Evolutionary conservation across 768 basidiomycete genomes (phyloP).

Genomic region (Psilocybe cyanescens): DNA sequence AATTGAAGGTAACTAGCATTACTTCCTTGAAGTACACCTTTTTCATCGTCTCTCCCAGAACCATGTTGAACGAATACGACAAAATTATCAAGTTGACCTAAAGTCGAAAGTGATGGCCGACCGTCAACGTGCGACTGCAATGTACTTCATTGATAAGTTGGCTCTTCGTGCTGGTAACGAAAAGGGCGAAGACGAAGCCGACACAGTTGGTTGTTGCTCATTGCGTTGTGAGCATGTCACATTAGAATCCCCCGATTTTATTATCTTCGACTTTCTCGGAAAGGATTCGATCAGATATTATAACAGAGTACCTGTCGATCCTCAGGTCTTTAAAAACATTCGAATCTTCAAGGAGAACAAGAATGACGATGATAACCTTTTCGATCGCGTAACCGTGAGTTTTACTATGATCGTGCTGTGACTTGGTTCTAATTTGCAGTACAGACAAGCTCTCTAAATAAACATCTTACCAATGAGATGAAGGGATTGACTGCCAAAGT

Average conservation of each 20-base stretch:
- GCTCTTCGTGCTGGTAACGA: conserved; percentile 99
- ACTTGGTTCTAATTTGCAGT: conserved; percentile 18
- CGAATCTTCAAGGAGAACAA: conserved; percentile 96
- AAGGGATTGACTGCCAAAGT: conserved; percentile 98
- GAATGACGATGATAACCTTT: conserved; percentile 83
- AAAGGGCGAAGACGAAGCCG: conserved; percentile 99
- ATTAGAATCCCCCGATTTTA: conserved; percentile 81
- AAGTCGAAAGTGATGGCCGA: conserved; percentile 92
- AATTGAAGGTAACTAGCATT: conserved; percentile 74
- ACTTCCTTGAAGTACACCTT: neutral
- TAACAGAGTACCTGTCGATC: conserved; percentile 86
- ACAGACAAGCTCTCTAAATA: conserved; percentile 86
- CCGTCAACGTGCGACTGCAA: conserved; percentile 96
- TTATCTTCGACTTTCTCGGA: conserved; percentile 97
- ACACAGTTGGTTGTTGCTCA: conserved; percentile 99
- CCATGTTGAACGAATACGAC: conserved; percentile 88
- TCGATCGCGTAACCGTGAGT: conserved; percentile 93
- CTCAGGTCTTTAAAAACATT: conserved; percentile 97
- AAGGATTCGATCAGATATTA: conserved; percentile 99
- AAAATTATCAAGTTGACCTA: conserved; percentile 84
- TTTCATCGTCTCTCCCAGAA: conserved; percentile 48
- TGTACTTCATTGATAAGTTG: conserved; percentile 98
- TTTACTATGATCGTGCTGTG: conserved; percentile 8
- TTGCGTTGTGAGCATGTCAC: conserved; percentile 97
- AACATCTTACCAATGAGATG: conserved; percentile 93